Conservation (phyloP, 2,329 filamentous ascomycete species). For the Penicillium vulpinum region DNA sequence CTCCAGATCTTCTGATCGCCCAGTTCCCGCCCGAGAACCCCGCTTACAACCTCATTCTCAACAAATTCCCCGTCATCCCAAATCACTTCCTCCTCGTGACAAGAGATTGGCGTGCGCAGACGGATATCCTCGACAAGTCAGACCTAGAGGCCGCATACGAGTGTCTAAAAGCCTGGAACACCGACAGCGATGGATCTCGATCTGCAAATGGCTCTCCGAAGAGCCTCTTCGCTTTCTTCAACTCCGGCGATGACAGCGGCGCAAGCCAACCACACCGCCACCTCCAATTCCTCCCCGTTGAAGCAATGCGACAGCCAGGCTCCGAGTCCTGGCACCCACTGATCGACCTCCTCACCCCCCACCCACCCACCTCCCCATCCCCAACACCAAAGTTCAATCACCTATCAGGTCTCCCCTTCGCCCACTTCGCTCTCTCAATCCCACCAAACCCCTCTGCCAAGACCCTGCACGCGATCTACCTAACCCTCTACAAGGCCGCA, state of each 20-base stretch:
- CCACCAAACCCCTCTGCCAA: constrained; percentile 42
- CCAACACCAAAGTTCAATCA: constrained; percentile 23
- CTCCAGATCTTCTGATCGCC: constrained; percentile 44
- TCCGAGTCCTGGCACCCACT: constrained; percentile 49
- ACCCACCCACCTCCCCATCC: constrained; percentile 10
- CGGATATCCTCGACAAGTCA: constrained; percentile 44
- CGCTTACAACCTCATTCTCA: constrained; percentile 46
- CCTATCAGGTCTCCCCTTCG: constrained; percentile 48
- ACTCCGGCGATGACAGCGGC: constrained; percentile 50
- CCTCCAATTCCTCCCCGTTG: constrained; percentile 50
- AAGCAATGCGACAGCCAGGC: constrained; percentile 43
- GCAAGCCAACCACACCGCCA: constrained; percentile 52
- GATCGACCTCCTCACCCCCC: constrained; percentile 42
- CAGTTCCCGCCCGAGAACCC: constrained; percentile 38
- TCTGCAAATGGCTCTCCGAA: constrained; percentile 3
- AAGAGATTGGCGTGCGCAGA: constrained; percentile 44
- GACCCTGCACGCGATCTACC: constrained; percentile 39
- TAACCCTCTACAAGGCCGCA: constrained; percentile 44
- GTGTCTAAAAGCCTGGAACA: constrained; percentile 45
- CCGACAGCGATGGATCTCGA: constrained; percentile 1
- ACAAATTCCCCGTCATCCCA: constrained; percentile 52
- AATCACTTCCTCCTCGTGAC: constrained; percentile 54
- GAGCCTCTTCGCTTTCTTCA: constrained; percentile 52
- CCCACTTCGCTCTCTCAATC: constrained; percentile 49
- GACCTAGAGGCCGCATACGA: constrained; percentile 45